Evolutionary conservation across 257 asterid species (phyloP).

Genomic region (Voacanga thouarsii): DNA sequence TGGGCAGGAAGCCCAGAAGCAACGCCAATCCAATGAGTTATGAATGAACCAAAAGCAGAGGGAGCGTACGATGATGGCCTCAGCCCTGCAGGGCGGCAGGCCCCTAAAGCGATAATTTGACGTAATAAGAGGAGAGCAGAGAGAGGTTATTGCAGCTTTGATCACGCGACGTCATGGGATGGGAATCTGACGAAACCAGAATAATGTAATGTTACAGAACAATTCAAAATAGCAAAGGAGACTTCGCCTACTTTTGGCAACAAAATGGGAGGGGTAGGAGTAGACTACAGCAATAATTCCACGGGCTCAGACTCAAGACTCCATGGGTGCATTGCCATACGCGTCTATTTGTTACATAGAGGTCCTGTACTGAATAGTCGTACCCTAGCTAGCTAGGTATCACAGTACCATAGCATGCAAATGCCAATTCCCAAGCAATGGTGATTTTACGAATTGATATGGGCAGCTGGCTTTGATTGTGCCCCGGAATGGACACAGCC

Average conservation of each 20-base stretch:
- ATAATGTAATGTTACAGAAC: background rate
- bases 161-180: constrained; percentile 13
- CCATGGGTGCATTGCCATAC: background rate
- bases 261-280: background rate
- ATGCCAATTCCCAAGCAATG: background rate
- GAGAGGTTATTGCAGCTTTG: background rate
- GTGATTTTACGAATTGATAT: background rate
- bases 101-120: background rate
- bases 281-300: constrained; percentile 1
- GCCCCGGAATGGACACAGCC: no score
- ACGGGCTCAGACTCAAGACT: background rate
- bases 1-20: background rate
- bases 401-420: no score
- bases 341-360: background rate
- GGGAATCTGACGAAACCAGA: constrained; percentile 6
- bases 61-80: background rate
- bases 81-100: background rate
- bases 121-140: constrained; percentile 12
- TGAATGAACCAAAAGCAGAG: background rate
- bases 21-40: no score
- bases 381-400: no score
- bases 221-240: constrained; percentile 9
- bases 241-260: constrained; percentile 5
- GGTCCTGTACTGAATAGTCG: background rate
- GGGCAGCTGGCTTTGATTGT: no score